Conservation (phyloP, 192 early-diverging fungal genomes). For the Backusella morwellensis region DNA sequence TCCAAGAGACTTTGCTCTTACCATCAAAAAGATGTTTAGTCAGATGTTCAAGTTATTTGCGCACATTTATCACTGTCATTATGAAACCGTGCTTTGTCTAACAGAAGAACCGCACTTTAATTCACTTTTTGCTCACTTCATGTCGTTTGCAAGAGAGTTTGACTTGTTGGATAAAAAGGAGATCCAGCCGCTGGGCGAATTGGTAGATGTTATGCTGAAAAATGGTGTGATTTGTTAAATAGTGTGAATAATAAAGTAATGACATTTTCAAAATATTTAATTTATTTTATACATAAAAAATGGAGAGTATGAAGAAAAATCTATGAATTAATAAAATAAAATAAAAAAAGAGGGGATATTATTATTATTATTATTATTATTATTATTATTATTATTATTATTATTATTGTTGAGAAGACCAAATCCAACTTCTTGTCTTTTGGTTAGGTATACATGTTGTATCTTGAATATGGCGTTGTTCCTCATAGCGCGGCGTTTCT, state of each 20-base stretch:
- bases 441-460: neutral
- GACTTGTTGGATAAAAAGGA: constrained; percentile 94
- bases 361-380: neutral
- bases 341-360: neutral
- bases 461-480: constrained; percentile 3
- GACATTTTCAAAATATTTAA: neutral
- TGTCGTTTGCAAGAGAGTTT: constrained; percentile 91
- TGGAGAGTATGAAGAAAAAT: neutral
- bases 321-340: neutral
- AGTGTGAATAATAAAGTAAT: too few species aligned
- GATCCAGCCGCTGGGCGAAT: constrained; percentile 72
- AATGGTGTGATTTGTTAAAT: constrained; percentile 27
- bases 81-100: constrained; percentile 80
- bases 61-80: constrained; percentile 93
- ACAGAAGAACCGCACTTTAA: constrained; percentile 90
- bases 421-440: constrained; percentile 1
- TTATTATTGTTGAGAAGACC: neutral
- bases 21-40: constrained; percentile 72
- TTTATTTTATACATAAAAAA: neutral
- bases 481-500: constrained; percentile 45
- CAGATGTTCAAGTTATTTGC: constrained; percentile 89
- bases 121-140: constrained; percentile 94
- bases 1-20: constrained; percentile 70
- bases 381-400: too few species aligned
- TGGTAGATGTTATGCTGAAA: constrained; percentile 55